Evolutionary conservation across 139 green algal species (phyloP).

Genomic region (Chlorella sp.): DNA sequence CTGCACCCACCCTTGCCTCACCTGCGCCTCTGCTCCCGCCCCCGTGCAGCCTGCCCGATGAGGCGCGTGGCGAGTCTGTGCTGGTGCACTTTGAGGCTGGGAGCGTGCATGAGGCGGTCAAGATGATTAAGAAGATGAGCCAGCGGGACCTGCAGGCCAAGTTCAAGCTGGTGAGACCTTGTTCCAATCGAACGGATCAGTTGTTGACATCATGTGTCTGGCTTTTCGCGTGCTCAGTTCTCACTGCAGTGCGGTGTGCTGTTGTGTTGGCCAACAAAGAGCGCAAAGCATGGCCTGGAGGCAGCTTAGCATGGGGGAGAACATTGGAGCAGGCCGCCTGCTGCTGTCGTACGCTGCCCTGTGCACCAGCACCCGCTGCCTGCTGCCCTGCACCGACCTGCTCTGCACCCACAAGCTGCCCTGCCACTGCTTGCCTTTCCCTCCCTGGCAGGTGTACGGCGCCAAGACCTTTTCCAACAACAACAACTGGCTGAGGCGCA

Average conservation of each 20-base stretch:
- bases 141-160: constrained; percentile 52
- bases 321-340: too few species aligned
- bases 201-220: too few species aligned
- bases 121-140: constrained; percentile 54
- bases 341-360: too few species aligned
- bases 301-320: not conserved
- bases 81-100: constrained; percentile 38
- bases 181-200: too few species aligned
- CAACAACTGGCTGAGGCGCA: constrained; percentile 58
- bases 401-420: not conserved
- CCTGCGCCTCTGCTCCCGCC: not conserved
- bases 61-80: constrained; percentile 29
- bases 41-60: constrained; percentile 28
- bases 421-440: not conserved
- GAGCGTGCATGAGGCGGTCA: constrained; percentile 40
- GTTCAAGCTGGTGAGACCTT: constrained; percentile 26
- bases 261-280: not conserved
- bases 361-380: not conserved
- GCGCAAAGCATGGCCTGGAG: not conserved
- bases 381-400: not conserved
- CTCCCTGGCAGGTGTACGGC: constrained; percentile 35
- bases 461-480: constrained; percentile 52
- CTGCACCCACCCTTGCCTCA: constrained; percentile 1
- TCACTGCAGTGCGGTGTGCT: not conserved
- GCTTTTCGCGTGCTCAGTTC: too few species aligned